Evolutionary conservation across 1,284 basidiomycete genomes (phyloP).

Genomic region (Microbotryum lychnidis-dioicae): DNA sequence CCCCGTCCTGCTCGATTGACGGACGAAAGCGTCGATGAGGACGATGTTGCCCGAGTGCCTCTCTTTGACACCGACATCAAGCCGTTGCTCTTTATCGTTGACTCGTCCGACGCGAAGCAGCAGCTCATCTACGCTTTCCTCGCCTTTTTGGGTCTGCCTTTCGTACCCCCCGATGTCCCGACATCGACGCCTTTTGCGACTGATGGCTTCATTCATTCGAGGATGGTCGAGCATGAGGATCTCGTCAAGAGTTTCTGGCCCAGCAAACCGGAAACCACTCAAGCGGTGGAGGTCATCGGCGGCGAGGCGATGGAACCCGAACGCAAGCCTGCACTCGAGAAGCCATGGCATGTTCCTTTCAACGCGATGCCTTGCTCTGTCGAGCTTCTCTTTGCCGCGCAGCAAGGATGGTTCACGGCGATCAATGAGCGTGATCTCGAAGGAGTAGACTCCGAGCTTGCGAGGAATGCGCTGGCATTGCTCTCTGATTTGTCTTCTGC

Average conservation of each 20-base stretch:
- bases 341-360: conserved; percentile 33
- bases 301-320: conserved; percentile 43
- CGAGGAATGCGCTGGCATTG: conserved; percentile 32
- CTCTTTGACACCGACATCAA: conserved; percentile 67
- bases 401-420: conserved; percentile 40
- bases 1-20: conserved; percentile 54
- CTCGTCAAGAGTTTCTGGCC: conserved; percentile 33
- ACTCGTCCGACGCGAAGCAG: conserved; percentile 49
- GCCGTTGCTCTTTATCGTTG: conserved; percentile 57
- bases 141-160: conserved; percentile 60
- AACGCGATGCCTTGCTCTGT: conserved; percentile 29
- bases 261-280: conserved; percentile 6
- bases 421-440: conserved; percentile 35
- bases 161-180: conserved; percentile 41
- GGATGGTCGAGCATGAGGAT: conserved; percentile 29
- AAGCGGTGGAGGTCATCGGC: conserved; percentile 38
- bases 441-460: conserved; percentile 35
- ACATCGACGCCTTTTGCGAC: conserved; percentile 39
- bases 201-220: conserved; percentile 41
- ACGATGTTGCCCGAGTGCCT: conserved; percentile 65
- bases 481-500: neutral
- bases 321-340: conserved; percentile 21
- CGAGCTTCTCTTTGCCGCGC: conserved; percentile 27
- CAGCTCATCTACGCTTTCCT: conserved; percentile 68
- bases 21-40: conserved; percentile 46